phyloP scores from a whole-genome alignment of 2,329 filamentous ascomycete species.

The Cytospora schulzeri region DNA sequence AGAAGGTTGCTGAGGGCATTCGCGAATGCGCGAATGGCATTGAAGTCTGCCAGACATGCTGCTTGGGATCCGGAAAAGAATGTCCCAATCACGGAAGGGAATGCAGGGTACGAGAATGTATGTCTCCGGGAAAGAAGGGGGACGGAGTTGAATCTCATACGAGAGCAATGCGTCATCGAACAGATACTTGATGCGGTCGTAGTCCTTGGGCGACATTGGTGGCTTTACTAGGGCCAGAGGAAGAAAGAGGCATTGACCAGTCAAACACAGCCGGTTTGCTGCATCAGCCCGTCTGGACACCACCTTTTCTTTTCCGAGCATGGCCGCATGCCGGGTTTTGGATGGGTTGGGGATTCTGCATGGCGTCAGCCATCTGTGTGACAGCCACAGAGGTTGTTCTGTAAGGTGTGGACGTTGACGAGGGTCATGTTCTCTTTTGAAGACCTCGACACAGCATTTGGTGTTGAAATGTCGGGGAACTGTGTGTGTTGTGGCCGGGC shows the following conservation, averaged over 20 bases:
- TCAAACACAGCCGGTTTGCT: too few relatives aligned
- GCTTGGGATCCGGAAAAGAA: not conserved
- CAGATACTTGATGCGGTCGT: too few relatives aligned
- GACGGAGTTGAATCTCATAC: not conserved
- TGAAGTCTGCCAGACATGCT: not conserved
- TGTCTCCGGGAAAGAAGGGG: not conserved
- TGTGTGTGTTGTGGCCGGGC: too few relatives aligned
- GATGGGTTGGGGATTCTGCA: too few relatives aligned
- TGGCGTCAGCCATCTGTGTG: too few relatives aligned
- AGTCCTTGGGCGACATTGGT: not conserved
- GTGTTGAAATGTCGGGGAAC: not conserved
- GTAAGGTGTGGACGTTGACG: not conserved
- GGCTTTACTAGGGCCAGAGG: too few relatives aligned
- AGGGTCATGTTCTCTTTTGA: not conserved
- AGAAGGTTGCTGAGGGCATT: too few relatives aligned
- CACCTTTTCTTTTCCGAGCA: not conserved
- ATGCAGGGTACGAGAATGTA: too few relatives aligned
- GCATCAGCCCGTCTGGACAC: constrained; percentile 3
- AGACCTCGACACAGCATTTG: not conserved
- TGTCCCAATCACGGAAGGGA: not conserved
- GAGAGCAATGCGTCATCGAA: too few relatives aligned
- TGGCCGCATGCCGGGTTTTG: not conserved
- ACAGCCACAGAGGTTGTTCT: too few relatives aligned
- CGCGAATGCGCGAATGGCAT: not conserved
- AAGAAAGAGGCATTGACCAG: too few relatives aligned